These are phyloP conservation scores for sweet orange (Citrus sinensis) DNA, from an alignment of 345 rosid genomes.

Conservation along the genomic window DNA sequence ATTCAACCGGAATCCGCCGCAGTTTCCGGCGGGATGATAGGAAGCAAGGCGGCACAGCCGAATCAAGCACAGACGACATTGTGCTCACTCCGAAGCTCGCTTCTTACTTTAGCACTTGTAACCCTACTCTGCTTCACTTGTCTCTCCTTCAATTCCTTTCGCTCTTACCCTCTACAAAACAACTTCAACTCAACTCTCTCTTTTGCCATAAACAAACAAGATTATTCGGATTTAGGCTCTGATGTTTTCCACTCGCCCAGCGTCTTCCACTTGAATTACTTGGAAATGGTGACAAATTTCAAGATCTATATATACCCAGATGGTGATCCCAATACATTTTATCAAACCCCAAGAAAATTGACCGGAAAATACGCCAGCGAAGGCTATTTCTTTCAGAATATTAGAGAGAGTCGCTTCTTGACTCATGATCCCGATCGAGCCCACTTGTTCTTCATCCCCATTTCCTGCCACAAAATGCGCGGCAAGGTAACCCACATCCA, in stretches of 20 bases:
- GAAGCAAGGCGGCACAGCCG: background rate
- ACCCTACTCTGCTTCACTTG: constrained; percentile 62
- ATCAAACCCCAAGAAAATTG: constrained; percentile 88
- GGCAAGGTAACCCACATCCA: constrained; percentile 59
- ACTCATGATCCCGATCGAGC: constrained; percentile 82
- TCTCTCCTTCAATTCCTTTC: constrained; percentile 63
- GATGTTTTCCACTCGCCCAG: constrained; percentile 68
- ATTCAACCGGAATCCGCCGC: background rate
- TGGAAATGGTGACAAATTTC: constrained; percentile 77
- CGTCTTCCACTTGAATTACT: constrained; percentile 60
- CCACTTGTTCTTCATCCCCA: constrained; percentile 87
- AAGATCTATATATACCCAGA: constrained; percentile 89
- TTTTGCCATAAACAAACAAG: background rate
- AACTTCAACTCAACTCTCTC: constrained; percentile 8
- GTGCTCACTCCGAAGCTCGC: constrained; percentile 61
- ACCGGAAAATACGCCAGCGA: constrained; percentile 98
- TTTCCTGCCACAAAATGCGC: constrained; percentile 98
- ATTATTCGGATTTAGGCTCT: constrained; percentile 23
- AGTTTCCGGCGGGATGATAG: constrained; percentile 8
- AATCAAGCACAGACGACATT: constrained; percentile 26
- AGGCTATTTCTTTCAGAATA: constrained; percentile 96
- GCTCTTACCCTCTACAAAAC: constrained; percentile 23
- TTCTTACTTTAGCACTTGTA: constrained; percentile 62
- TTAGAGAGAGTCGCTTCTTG: constrained; percentile 68
- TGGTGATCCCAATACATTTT: constrained; percentile 87